Conservation (phyloP, 257 asterid genomes). For the Eustoma russellianum region DNA sequence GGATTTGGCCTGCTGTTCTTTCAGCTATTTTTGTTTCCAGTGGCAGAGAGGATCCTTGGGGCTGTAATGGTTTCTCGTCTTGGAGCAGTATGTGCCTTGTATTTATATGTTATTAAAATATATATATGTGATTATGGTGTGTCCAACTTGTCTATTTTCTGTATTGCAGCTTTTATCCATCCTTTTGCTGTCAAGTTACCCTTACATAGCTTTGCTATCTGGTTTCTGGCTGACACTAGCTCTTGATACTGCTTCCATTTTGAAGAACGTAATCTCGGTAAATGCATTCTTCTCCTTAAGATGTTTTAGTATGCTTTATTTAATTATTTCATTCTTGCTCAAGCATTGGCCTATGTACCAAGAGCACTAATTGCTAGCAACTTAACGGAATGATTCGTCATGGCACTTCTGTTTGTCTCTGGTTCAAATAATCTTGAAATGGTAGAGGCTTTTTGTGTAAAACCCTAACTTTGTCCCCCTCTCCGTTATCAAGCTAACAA, state of each 20-base stretch:
- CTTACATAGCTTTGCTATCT: slow-evolving; percentile 60
- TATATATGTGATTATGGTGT: background rate
- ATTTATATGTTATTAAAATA: background rate
- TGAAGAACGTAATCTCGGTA: slow-evolving; percentile 65
- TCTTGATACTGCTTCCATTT: slow-evolving; percentile 49
- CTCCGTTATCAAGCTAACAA: no score
- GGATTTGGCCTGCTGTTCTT: slow-evolving; percentile 63
- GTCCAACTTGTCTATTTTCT: slow-evolving; percentile 13
- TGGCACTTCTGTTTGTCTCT: no score
- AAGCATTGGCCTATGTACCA: no score
- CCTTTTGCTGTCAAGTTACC: slow-evolving; percentile 66
- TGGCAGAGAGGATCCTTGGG: slow-evolving; percentile 47
- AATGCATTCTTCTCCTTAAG: slow-evolving; percentile 8
- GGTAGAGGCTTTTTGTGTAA: no score
- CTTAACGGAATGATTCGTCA: no score
- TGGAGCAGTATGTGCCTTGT: slow-evolving; percentile 45
- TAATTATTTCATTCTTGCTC: no score
- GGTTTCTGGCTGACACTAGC: slow-evolving; percentile 46
- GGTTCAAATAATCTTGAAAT: no score
- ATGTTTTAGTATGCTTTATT: no score
- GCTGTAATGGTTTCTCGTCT: slow-evolving; percentile 47
- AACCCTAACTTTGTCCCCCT: no score
- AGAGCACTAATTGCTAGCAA: no score
- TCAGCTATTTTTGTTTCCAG: slow-evolving; percentile 52
- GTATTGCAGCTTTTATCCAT: slow-evolving; percentile 54